Evolutionary conservation across 805 yeast species (phyloP).

Genomic region (Kluyveromyces nonfermentans): DNA sequence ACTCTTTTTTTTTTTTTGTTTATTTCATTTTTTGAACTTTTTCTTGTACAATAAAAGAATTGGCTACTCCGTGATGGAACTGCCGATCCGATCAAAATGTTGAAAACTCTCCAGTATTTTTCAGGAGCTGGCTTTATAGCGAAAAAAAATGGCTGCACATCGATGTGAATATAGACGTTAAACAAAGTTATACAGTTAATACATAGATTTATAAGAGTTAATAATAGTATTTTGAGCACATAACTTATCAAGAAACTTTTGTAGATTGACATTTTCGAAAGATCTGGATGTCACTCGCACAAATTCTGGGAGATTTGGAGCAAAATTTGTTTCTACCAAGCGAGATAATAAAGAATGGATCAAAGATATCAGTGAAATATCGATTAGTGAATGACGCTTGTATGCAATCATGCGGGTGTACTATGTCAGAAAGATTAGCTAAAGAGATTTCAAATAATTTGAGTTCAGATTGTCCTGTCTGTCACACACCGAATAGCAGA

Average conservation of each 20-base stretch:
- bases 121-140: neutral
- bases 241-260: neutral
- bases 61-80: too few species aligned
- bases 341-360: conserved; percentile 10
- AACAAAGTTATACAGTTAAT: neutral
- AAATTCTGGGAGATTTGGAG: conserved; percentile 13
- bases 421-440: conserved; percentile 15
- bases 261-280: neutral
- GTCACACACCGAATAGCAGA: conserved; percentile 17
- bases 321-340: conserved; percentile 22
- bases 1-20: neutral
- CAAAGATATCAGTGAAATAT: conserved; percentile 14
- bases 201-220: neutral
- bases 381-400: conserved; percentile 19
- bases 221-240: neutral
- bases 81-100: neutral
- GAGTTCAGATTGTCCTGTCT: conserved; percentile 30
- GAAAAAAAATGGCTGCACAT: neutral
- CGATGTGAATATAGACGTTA: neutral
- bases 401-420: conserved; percentile 24
- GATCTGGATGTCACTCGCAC: conserved; percentile 3
- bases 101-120: neutral
- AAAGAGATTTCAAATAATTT: conserved; percentile 7
- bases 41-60: too few species aligned
- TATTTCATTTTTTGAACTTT: too few species aligned